phyloP scores from a whole-genome alignment of 768 basidiomycete species.

The Tricholoma sp. region DNA sequence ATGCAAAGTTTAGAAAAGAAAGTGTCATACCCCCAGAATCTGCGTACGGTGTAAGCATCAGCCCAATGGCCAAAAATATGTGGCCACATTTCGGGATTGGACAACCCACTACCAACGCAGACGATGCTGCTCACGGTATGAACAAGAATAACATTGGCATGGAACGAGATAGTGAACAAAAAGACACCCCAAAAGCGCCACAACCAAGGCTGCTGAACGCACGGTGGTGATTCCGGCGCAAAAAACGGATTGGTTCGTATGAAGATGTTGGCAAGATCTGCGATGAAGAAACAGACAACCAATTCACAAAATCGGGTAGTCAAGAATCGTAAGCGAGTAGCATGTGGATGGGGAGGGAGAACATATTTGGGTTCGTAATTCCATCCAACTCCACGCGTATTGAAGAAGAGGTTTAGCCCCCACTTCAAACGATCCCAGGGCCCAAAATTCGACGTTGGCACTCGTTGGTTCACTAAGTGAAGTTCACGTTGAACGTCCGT shows the following conservation, averaged over 20 bases:
- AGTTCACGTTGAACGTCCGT: conserved; percentile 23
- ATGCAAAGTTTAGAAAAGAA: no score
- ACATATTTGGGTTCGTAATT: conserved; percentile 17
- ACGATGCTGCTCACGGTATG: conserved; percentile 7
- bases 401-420: conserved; percentile 19
- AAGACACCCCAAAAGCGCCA: conserved; percentile 10
- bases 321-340: conserved; percentile 17
- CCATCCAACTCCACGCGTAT: conserved; percentile 26
- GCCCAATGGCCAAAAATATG: conserved; percentile 20
- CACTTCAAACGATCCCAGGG: conserved; percentile 19
- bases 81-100: conserved; percentile 27
- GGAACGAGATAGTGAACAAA: neutral
- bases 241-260: conserved; percentile 16
- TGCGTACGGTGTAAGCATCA: conserved; percentile 27
- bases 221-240: conserved; percentile 5
- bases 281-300: conserved; percentile 13
- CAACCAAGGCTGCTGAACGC: conserved; percentile 6
- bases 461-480: conserved; percentile 11
- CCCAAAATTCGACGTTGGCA: conserved; percentile 10
- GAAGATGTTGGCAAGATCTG: conserved; percentile 16
- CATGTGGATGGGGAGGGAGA: conserved; percentile 16
- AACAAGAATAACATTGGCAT: neutral
- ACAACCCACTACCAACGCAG: conserved; percentile 14
- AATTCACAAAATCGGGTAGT: conserved; percentile 11
- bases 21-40: conserved; percentile 27